Evolutionary conservation across 1,284 basidiomycete genomes (phyloP).

Genomic region (Apiotrichum brassicae): DNA sequence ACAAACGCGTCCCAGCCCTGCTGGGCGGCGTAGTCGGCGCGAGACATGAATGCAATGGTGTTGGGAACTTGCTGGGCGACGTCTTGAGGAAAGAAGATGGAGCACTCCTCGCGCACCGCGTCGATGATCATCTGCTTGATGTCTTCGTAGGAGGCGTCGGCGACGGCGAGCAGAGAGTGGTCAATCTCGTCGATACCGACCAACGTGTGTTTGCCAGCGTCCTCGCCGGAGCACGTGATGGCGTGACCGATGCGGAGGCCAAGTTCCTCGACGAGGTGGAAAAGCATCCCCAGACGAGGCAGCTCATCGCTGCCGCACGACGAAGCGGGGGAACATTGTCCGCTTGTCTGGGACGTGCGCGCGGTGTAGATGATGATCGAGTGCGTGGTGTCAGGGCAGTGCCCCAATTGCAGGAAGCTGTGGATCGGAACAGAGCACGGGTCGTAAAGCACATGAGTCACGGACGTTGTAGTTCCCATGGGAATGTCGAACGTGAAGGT

Average conservation of each 20-base stretch:
- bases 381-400: not conserved
- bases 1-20: not conserved
- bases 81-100: not conserved
- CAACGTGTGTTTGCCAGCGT: not conserved
- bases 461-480: not conserved
- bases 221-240: not conserved
- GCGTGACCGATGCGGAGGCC: not conserved
- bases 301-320: not conserved
- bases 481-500: constrained; percentile 2
- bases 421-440: not conserved
- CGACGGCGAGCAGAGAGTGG: constrained; percentile 4
- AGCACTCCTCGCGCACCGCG: constrained; percentile 2
- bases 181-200: constrained; percentile 5
- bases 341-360: not conserved
- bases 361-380: constrained; percentile 3
- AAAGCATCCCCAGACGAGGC: constrained; percentile 6
- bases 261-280: constrained; percentile 6
- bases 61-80: not conserved
- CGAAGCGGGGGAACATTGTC: not conserved
- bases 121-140: not conserved
- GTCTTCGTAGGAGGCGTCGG: not conserved
- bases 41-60: not conserved
- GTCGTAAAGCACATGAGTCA: constrained; percentile 2
- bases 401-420: constrained; percentile 1
- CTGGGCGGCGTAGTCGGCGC: not conserved